phyloP scores from a whole-genome alignment of 2,329 filamentous ascomycete species.

The Microcyclosporella mali region DNA sequence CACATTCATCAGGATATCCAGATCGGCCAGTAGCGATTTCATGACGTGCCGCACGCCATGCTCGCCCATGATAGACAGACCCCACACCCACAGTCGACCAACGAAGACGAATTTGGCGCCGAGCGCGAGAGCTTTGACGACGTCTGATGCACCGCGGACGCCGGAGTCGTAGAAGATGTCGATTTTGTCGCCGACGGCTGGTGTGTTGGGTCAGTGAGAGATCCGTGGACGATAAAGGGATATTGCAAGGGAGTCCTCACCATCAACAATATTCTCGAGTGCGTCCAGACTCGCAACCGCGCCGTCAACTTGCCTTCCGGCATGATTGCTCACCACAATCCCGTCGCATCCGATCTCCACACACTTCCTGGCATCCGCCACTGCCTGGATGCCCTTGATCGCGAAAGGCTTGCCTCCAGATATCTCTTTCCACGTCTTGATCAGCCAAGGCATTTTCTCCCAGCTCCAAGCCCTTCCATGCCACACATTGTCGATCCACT shows the following conservation, averaged over 20 bases:
- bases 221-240: neutral
- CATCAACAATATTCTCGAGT: constrained; percentile 52
- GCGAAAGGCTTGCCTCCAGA: constrained; percentile 53
- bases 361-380: constrained; percentile 56
- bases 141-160: constrained; percentile 50
- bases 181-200: constrained; percentile 44
- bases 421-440: constrained; percentile 51
- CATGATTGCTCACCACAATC: constrained; percentile 66
- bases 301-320: constrained; percentile 59
- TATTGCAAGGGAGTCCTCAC: constrained; percentile 22
- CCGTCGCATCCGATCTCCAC: constrained; percentile 58
- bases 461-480: constrained; percentile 59
- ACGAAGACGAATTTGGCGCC: constrained; percentile 59
- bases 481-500: constrained; percentile 62
- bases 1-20: constrained; percentile 58
- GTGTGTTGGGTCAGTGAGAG: constrained; percentile 12
- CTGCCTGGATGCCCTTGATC: constrained; percentile 65
- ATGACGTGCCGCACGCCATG: constrained; percentile 56
- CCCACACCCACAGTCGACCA: constrained; percentile 56
- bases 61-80: constrained; percentile 54
- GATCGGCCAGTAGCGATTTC: constrained; percentile 55
- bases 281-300: constrained; percentile 55
- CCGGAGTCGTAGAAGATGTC: constrained; percentile 58
- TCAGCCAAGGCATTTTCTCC: constrained; percentile 61
- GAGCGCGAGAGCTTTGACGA: constrained; percentile 56